Conservation (phyloP, 345 rosid genomes). For the Chamaenerion angustifolium region DNA sequence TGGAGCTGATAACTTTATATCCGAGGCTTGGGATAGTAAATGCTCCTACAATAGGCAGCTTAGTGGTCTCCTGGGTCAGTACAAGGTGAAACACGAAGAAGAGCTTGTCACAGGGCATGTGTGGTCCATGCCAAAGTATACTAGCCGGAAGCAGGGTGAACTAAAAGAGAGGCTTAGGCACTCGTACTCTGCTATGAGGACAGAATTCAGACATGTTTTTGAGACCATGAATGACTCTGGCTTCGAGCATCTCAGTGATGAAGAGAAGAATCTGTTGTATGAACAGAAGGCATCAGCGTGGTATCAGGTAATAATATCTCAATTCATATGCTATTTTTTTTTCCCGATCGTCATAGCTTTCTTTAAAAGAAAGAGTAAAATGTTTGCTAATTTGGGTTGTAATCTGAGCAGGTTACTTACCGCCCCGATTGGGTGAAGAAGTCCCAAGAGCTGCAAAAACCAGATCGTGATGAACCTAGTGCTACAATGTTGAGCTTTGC, state of each 20-base stretch:
- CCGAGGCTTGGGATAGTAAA: constrained; percentile 70
- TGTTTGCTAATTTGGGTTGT: not conserved
- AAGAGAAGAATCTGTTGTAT: constrained; percentile 34
- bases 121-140: constrained; percentile 80
- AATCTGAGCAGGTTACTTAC: constrained; percentile 53
- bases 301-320: constrained; percentile 38
- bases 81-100: constrained; percentile 74
- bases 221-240: constrained; percentile 29
- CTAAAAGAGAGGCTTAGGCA: constrained; percentile 66
- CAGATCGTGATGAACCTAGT: constrained; percentile 14
- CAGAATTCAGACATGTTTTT: constrained; percentile 55
- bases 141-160: constrained; percentile 60
- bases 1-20: constrained; percentile 44
- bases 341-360: not conserved
- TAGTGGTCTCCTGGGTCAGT: constrained; percentile 57
- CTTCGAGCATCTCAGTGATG: constrained; percentile 37
- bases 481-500: constrained; percentile 58
- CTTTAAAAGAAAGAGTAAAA: too few relatives aligned
- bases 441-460: constrained; percentile 32
- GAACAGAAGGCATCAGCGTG: constrained; percentile 88
- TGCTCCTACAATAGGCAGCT: constrained; percentile 66
- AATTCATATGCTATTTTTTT: not conserved
- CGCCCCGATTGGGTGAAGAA: constrained; percentile 57
- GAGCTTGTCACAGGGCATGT: constrained; percentile 88
- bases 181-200: constrained; percentile 52